Percentiles rank a stretch among this genome's conserved stretches.
phyloP scores from a whole-genome alignment of 805 yeast genomes.

The Metschnikowia reukaufii region DNA sequence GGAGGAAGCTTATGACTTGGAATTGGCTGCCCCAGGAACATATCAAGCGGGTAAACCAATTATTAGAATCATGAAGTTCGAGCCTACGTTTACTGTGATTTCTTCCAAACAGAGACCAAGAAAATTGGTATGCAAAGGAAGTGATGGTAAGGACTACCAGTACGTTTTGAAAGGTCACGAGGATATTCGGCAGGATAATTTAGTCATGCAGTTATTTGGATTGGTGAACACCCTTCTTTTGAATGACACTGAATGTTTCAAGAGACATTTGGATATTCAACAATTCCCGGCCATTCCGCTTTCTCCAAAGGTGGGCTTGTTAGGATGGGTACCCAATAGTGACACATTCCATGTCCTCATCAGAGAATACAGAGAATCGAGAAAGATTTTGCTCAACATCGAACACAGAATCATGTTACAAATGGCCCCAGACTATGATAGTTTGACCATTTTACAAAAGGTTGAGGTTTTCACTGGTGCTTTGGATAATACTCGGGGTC shows the following conservation, averaged over 20 bases:
- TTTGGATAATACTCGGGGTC: slow-evolving; percentile 91
- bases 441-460: slow-evolving; percentile 81
- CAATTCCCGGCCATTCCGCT: slow-evolving; percentile 91
- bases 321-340: slow-evolving; percentile 97
- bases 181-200: slow-evolving; percentile 94
- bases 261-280: slow-evolving; percentile 90
- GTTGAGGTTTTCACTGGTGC: slow-evolving; percentile 97
- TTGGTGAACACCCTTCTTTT: slow-evolving; percentile 85
- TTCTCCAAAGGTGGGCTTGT: slow-evolving; percentile 93
- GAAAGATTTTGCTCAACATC: slow-evolving; percentile 84
- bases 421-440: slow-evolving; percentile 97
- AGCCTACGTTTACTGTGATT: slow-evolving; percentile 80
- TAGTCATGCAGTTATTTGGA: slow-evolving; percentile 97
- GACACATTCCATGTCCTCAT: slow-evolving; percentile 95
- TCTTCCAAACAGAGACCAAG: slow-evolving; percentile 97
- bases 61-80: slow-evolving; percentile 70
- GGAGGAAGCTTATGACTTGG: slow-evolving; percentile 72
- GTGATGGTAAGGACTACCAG: slow-evolving; percentile 88
- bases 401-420: slow-evolving; percentile 95
- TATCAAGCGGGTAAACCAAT: slow-evolving; percentile 82
- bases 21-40: slow-evolving; percentile 92
- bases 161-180: slow-evolving; percentile 92
- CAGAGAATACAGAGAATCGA: slow-evolving; percentile 86
- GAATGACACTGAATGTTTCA: slow-evolving; percentile 93
- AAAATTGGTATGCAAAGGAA: slow-evolving; percentile 72